These are phyloP conservation scores for Gilbertella persicaria DNA, from an alignment of 371 early-diverging fungal species.

Conservation along the genomic window DNA sequence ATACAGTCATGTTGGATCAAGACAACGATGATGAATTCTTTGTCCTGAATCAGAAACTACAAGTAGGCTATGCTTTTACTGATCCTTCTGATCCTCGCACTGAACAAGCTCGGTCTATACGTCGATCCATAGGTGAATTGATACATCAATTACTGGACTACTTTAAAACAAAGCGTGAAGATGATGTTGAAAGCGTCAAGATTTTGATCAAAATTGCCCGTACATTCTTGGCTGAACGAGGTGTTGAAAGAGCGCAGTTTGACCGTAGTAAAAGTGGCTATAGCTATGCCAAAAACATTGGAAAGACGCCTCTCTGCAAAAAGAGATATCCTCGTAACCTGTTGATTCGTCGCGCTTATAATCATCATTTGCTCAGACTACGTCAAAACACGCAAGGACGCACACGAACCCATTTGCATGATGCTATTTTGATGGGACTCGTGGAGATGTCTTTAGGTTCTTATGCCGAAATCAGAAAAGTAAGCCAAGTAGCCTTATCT, in stretches of 20 bases:
- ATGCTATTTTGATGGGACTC: slow-evolving; percentile 57
- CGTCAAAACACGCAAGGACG: slow-evolving; percentile 61
- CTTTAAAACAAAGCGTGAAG: slow-evolving; percentile 61
- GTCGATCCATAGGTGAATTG: slow-evolving; percentile 55
- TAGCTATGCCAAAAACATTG: slow-evolving; percentile 58
- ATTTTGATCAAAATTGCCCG: slow-evolving; percentile 62
- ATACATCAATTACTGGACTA: slow-evolving; percentile 55
- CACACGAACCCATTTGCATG: slow-evolving; percentile 45
- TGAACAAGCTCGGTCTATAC: slow-evolving; percentile 43
- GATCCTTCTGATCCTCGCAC: slow-evolving; percentile 54
- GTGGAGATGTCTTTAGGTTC: slow-evolving; percentile 66
- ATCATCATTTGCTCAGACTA: slow-evolving; percentile 61
- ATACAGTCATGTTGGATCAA: too few relatives aligned
- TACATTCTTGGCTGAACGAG: slow-evolving; percentile 65
- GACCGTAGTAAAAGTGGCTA: slow-evolving; percentile 57
- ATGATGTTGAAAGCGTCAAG: slow-evolving; percentile 79
- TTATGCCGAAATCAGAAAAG: slow-evolving; percentile 76
- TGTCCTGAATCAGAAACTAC: slow-evolving; percentile 38
- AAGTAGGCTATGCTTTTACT: slow-evolving; percentile 63
- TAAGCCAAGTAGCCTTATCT: slow-evolving; percentile 62
- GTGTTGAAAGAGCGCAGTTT: slow-evolving; percentile 57
- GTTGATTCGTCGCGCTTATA: slow-evolving; percentile 53
- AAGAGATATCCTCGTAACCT: slow-evolving; percentile 57
- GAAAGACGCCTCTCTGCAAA: slow-evolving; percentile 43
- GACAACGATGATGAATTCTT: too few relatives aligned